These are phyloP conservation scores for Begonia loranthoides DNA, from an alignment of 306 rosid species.

Conservation along the genomic window DNA sequence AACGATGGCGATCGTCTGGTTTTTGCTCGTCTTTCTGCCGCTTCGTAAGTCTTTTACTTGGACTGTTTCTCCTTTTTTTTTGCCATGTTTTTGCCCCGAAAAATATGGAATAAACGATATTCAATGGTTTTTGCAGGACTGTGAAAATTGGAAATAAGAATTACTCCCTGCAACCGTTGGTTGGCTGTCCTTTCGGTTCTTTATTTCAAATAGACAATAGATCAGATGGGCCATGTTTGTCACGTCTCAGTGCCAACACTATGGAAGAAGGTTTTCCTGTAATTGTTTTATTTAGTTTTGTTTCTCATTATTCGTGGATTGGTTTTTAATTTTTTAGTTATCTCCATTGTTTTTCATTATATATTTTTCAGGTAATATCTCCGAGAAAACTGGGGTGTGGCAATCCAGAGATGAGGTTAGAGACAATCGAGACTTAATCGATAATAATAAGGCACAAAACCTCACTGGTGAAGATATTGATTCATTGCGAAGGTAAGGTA, in stretches of 20 bases:
- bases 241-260: constrained; percentile 23
- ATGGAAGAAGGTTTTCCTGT: constrained; percentile 31
- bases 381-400: constrained; percentile 25
- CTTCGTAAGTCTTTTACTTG: constrained; percentile 32
- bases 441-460: constrained; percentile 77
- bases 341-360: no score
- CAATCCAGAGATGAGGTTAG: constrained; percentile 28
- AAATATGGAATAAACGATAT: neutral
- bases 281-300: neutral
- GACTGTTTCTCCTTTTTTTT: neutral
- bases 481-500: constrained; percentile 55
- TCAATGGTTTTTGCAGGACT: constrained; percentile 31
- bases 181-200: constrained; percentile 70
- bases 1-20: constrained; percentile 87
- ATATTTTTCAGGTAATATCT: constrained; percentile 20
- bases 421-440: constrained; percentile 64
- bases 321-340: no score
- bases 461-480: constrained; percentile 79
- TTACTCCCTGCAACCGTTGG: constrained; percentile 53
- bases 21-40: constrained; percentile 76
- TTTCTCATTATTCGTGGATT: no score
- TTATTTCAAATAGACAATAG: constrained; percentile 59
- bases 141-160: constrained; percentile 83
- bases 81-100: neutral
- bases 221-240: constrained; percentile 29